A percentile compares a stretch with the other conserved stretches of the same genome.
These are phyloP conservation scores for Microdochium trichocladiopsis DNA, from an alignment of 2,329 filamentous ascomycete genomes.

Conservation along the genomic window DNA sequence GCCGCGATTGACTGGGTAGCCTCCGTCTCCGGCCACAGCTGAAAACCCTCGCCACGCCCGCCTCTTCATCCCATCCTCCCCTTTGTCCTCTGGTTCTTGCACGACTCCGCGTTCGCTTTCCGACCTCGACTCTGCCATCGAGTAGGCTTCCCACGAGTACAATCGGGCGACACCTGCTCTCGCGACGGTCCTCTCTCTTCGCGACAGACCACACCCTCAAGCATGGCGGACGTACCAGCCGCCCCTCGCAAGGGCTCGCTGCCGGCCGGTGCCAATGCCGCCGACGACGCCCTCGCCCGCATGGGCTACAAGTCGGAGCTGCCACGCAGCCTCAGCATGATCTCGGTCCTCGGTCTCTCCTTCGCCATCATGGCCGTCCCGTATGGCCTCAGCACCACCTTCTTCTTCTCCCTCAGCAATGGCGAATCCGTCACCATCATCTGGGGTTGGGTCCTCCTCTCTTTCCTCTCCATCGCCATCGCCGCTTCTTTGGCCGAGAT, in stretches of 20 bases:
- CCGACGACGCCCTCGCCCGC: conserved; percentile 53
- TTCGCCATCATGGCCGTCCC: conserved; percentile 72
- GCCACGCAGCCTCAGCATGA: conserved; percentile 57
- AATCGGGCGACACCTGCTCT: too few relatives aligned
- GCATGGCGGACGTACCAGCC: not conserved
- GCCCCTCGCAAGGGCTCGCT: not conserved
- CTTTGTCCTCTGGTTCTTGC: not conserved
- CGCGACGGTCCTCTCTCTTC: not conserved
- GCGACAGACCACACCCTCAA: not conserved
- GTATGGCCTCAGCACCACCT: conserved; percentile 60
- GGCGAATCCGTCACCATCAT: conserved; percentile 63
- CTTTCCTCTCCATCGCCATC: conserved; percentile 55
- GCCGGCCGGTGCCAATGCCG: conserved; percentile 14
- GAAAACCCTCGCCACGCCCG: not conserved
- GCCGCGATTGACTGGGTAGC: too few relatives aligned
- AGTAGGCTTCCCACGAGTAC: too few relatives aligned
- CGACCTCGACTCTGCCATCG: not conserved
- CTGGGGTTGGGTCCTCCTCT: conserved; percentile 64
- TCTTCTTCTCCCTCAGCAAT: conserved; percentile 61
- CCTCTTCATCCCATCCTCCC: not conserved
- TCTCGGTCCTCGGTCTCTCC: conserved; percentile 59
- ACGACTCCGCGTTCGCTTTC: not conserved
- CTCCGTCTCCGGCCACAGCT: not conserved
- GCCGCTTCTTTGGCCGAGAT: conserved; percentile 63
- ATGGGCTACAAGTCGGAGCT: conserved; percentile 65